These are phyloP conservation scores for Digitaria exilis DNA, from an alignment of 202 grass and related monocot species.

Conservation along the genomic window DNA sequence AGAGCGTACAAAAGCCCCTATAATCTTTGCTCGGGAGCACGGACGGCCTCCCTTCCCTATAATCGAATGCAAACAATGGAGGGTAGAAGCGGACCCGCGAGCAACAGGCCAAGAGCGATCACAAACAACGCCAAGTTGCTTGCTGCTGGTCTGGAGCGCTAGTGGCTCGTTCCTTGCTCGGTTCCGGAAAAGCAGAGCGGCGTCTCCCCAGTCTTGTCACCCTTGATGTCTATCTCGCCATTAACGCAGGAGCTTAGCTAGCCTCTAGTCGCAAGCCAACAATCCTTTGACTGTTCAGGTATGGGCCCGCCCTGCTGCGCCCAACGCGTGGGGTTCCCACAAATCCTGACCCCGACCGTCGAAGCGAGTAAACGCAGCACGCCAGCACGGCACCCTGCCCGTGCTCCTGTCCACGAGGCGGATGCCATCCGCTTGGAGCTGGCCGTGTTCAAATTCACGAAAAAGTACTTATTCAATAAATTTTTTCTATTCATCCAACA, in stretches of 20 bases:
- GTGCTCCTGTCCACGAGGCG: neutral
- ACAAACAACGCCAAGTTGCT: neutral
- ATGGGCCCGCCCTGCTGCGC: no score
- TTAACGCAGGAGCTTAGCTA: no score
- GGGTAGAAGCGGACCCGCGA: neutral
- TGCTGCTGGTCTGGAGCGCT: no score
- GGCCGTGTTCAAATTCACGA: no score
- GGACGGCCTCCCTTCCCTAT: neutral
- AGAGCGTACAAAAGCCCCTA: neutral
- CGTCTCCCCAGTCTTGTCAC: constrained; percentile 36
- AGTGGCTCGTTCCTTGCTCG: no score
- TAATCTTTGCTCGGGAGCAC: neutral
- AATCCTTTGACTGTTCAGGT: constrained; percentile 7
- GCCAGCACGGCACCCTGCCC: neutral
- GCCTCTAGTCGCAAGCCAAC: constrained; percentile 20
- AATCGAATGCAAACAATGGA: constrained; percentile 1
- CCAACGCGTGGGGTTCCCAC: neutral
- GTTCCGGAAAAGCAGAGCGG: constrained; percentile 36
- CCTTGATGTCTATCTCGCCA: neutral
- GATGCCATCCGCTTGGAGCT: no score
- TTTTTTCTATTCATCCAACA: no score
- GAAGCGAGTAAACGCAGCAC: constrained; percentile 14
- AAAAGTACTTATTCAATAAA: no score
- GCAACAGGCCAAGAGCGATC: neutral
- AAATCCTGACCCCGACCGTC: neutral